These are phyloP conservation scores for Trichoderma semiorbis DNA, from an alignment of 2,329 filamentous ascomycete genomes.

Conservation along the genomic window DNA sequence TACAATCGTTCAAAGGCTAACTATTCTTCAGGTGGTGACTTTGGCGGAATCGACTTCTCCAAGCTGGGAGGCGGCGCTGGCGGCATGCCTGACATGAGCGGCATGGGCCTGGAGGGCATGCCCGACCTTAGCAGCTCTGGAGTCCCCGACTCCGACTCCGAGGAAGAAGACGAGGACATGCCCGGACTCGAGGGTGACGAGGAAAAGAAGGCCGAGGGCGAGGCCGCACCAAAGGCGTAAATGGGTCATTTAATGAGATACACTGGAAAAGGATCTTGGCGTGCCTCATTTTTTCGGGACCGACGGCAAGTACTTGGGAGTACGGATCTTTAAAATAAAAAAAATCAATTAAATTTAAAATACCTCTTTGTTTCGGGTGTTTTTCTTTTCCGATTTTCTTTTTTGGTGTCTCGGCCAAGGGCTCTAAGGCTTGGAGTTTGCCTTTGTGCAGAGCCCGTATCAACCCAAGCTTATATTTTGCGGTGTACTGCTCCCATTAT, in stretches of 20 bases:
- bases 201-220: conserved; percentile 35
- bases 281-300: conserved; percentile 6
- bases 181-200: conserved; percentile 69
- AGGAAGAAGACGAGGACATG: conserved; percentile 76
- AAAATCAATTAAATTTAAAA: neutral
- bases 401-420: neutral
- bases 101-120: conserved; percentile 52
- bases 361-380: neutral
- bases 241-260: neutral
- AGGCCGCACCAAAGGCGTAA: conserved; percentile 40
- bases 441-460: neutral
- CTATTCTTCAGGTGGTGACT: conserved; percentile 53
- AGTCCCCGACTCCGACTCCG: conserved; percentile 45
- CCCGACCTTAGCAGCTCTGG: conserved; percentile 57
- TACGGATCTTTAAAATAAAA: neutral
- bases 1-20: neutral
- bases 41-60: conserved; percentile 89
- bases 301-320: conserved; percentile 6
- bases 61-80: conserved; percentile 68
- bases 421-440: neutral
- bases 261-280: conserved; percentile 19
- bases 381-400: neutral
- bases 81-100: conserved; percentile 29
- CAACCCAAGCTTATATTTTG: neutral
- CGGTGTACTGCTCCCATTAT: neutral